Conservation (phyloP, 305 asterid genomes). For the Solanum hybrid region DNA sequence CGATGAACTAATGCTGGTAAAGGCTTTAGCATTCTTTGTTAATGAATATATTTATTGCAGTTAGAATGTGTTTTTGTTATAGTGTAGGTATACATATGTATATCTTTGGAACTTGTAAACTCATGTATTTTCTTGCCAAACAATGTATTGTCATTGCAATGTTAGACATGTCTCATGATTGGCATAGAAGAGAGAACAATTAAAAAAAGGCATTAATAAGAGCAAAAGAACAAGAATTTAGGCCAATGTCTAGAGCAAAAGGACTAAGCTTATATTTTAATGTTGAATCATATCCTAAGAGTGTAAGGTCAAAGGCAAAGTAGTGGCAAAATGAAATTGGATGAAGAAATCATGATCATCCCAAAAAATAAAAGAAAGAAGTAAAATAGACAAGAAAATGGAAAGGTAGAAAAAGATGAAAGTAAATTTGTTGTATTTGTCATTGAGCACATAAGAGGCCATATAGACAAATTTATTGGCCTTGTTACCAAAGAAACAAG, state of each 20-base stretch:
- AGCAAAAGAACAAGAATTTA: conserved; percentile 1
- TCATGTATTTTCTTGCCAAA: neutral
- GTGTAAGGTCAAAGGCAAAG: conserved; percentile 2
- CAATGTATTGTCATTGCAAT: conserved; percentile 22
- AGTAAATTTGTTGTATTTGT: neutral
- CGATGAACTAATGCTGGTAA: no score
- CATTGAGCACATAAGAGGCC: conserved; percentile 4
- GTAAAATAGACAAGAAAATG: neutral
- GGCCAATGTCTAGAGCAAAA: neutral
- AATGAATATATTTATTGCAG: neutral
- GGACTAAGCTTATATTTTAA: neutral
- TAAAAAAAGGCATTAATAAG: neutral
- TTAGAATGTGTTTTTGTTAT: rapidly evolving
- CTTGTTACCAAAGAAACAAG: conserved; percentile 4
- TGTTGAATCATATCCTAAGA: conserved; percentile 5
- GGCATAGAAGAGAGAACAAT: conserved; percentile 7
- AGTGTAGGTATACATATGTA: neutral
- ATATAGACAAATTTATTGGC: conserved; percentile 7
- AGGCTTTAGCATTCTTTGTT: neutral
- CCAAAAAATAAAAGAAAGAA: neutral
- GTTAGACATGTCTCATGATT: conserved; percentile 22
- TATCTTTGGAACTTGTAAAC: neutral
- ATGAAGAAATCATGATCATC: neutral
- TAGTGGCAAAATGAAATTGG: neutral
- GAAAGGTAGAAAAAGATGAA: neutral